phyloP scores from a whole-genome alignment of 192 early-diverging fungal genomes.

The Phlyctochytrium arcticum region DNA sequence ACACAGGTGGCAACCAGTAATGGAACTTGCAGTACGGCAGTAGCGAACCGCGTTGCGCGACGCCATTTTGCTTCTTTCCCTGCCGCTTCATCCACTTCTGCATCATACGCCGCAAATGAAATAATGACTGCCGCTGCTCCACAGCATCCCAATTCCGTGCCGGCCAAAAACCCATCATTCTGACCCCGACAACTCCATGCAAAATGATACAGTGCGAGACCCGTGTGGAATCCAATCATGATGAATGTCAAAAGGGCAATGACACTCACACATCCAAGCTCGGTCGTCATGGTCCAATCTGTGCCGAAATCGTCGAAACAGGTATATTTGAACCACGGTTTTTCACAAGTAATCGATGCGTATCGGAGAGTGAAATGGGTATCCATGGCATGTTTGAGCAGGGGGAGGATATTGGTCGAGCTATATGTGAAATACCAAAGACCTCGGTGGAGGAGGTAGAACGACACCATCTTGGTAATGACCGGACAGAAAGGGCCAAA shows the following conservation, averaged over 20 bases:
- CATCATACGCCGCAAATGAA: conserved; percentile 36
- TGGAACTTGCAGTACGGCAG: conserved; percentile 37
- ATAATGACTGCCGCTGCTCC: conserved; percentile 42
- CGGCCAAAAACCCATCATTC: conserved; percentile 41
- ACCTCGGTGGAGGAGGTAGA: conserved; percentile 48
- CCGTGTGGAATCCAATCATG: conserved; percentile 42
- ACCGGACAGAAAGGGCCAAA: neutral
- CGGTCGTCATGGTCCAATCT: conserved; percentile 41
- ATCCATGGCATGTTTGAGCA: conserved; percentile 52
- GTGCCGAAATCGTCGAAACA: conserved; percentile 43
- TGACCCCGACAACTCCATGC: conserved; percentile 22
- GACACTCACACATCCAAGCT: conserved; percentile 39
- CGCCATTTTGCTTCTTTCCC: conserved; percentile 24
- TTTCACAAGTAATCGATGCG: conserved; percentile 21
- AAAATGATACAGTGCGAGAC: conserved; percentile 32
- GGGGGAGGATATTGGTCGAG: conserved; percentile 38
- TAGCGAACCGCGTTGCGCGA: conserved; percentile 25
- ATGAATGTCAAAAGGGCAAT: conserved; percentile 40
- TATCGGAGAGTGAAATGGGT: conserved; percentile 26
- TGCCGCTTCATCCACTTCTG: conserved; percentile 27
- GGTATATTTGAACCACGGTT: conserved; percentile 35
- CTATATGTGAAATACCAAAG: conserved; percentile 43
- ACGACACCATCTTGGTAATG: conserved; percentile 46
- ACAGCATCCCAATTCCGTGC: conserved; percentile 50
- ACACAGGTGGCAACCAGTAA: conserved; percentile 33